Evolutionary conservation across 1,139 yeast species (phyloP), one percentile per base, ranked within the genome.

Genomic region (Debaryomyces coudertii): DNA sequence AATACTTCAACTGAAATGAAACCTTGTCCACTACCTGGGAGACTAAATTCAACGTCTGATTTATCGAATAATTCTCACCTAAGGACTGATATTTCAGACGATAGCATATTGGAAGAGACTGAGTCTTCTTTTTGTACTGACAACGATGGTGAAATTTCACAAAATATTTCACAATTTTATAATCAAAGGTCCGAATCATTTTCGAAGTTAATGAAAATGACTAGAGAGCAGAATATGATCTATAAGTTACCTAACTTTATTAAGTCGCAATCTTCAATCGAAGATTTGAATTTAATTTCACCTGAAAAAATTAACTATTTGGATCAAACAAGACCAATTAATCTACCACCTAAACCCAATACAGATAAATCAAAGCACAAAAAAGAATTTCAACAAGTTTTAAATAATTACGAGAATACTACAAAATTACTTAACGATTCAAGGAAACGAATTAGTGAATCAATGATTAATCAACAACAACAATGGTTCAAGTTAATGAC

Each of bases 251-350:
- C 80, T 1, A 66, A 58, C 34, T 75, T 58, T 47, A 63, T 75
- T 29, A 69, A 63, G 50, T 65, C 75, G 2, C 79, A 74, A 52
- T 62, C 71, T 7, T 71, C 77, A n/a, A 53, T 69, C 38, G 79
- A 74, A 39, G 79, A 73, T 47, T 55, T 74, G 43, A 63, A 64
- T 36, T 60, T 73, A 33, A 63, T 74, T 5, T 72, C 77, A n/a
- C 69, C 68, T 1, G 79, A 74, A 50, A 74, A 74, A 45, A 60
- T 74, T 42, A 65, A 58, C 40, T 56, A 59, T 11, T 54, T 74
- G 18, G 79, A 75, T 54, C 79, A 73, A 54, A 65, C 77, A 3
- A 63, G 80, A 45, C 80, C 80, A 16, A 73, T 73, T 31, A 69
- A 75, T 51, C 59, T 75, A 33, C 80, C 80, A 15, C 80, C 80